Percentiles rank a stretch among this genome's conserved stretches.
Conservation (phyloP, 768 basidiomycete genomes). For the Saitozyma sp. region DNA sequence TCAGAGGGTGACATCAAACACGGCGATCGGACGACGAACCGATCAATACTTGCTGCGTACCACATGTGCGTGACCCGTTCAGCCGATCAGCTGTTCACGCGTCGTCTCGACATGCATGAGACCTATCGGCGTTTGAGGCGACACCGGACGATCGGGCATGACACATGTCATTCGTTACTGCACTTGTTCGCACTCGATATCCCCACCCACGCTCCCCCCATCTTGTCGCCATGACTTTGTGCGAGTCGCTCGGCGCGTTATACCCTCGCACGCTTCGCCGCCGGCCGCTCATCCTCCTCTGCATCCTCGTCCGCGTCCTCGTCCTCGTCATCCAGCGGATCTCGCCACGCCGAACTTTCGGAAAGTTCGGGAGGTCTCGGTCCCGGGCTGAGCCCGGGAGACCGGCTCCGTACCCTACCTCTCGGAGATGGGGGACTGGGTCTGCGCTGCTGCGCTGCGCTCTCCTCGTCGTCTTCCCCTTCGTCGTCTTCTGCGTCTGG, state of each 20-base stretch:
- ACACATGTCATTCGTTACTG: too few relatives aligned
- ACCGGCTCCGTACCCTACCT: slow-evolving; percentile 23
- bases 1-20: too few relatives aligned
- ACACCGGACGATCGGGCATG: too few relatives aligned
- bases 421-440: slow-evolving; percentile 4
- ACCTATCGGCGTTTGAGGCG: too few relatives aligned
- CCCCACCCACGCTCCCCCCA: too few relatives aligned
- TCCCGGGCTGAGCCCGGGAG: slow-evolving; percentile 37
- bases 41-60: too few relatives aligned
- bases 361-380: background rate
- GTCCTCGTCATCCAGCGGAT: slow-evolving; percentile 42
- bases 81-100: too few relatives aligned
- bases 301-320: slow-evolving; percentile 21
- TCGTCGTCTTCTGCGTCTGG: slow-evolving; percentile 21
- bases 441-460: background rate
- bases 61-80: too few relatives aligned
- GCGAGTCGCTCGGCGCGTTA: background rate
- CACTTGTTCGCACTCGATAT: too few relatives aligned
- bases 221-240: too few relatives aligned
- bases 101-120: too few relatives aligned
- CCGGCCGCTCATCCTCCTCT: slow-evolving; percentile 12
- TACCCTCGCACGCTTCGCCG: slow-evolving; percentile 13
- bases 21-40: too few relatives aligned
- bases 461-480: slow-evolving; percentile 4
- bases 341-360: slow-evolving; percentile 28